These are phyloP conservation scores for Saccharomyces hybrid DNA, from an alignment of 1,139 yeast species.

Conservation along the genomic window DNA sequence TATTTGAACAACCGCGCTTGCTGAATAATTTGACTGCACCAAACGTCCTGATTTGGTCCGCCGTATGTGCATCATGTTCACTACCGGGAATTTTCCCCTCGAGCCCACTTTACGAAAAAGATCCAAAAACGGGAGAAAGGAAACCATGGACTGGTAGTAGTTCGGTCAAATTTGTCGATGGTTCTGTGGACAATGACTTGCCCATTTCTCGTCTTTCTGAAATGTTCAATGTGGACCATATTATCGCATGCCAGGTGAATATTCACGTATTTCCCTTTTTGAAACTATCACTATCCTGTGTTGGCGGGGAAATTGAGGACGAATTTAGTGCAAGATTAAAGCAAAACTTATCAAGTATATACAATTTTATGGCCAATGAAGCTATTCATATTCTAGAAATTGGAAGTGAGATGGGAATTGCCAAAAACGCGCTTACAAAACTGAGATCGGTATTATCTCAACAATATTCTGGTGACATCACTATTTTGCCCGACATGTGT, in stretches of 20 bases:
- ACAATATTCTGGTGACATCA: constrained; percentile 87
- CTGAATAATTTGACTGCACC: constrained; percentile 91
- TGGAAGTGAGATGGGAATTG: constrained; percentile 66
- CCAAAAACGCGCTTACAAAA: constrained; percentile 66
- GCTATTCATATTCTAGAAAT: constrained; percentile 70
- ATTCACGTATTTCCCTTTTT: constrained; percentile 91
- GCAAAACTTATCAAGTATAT: constrained; percentile 47
- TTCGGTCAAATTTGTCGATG: constrained; percentile 81
- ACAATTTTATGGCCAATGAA: constrained; percentile 62
- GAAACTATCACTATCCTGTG: constrained; percentile 55
- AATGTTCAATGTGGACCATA: constrained; percentile 94
- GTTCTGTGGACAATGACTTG: constrained; percentile 88
- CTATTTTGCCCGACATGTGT: constrained; percentile 73
- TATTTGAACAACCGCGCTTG: constrained; percentile 74
- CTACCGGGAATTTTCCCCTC: constrained; percentile 88
- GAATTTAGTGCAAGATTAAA: constrained; percentile 51
- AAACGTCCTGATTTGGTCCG: constrained; percentile 89
- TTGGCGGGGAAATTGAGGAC: constrained; percentile 62
- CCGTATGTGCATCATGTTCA: constrained; percentile 95
- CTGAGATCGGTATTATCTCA: constrained; percentile 72
- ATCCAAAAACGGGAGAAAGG: constrained; percentile 52
- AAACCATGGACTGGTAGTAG: constrained; percentile 67
- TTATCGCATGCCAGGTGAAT: constrained; percentile 93
- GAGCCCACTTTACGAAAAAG: constrained; percentile 76
- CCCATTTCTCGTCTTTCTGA: constrained; percentile 87